Percentiles rank a stretch among this genome's conserved stretches.
Evolutionary conservation across 2,329 filamentous ascomycete species (phyloP).

Genomic region (Fusarium sp.): DNA sequence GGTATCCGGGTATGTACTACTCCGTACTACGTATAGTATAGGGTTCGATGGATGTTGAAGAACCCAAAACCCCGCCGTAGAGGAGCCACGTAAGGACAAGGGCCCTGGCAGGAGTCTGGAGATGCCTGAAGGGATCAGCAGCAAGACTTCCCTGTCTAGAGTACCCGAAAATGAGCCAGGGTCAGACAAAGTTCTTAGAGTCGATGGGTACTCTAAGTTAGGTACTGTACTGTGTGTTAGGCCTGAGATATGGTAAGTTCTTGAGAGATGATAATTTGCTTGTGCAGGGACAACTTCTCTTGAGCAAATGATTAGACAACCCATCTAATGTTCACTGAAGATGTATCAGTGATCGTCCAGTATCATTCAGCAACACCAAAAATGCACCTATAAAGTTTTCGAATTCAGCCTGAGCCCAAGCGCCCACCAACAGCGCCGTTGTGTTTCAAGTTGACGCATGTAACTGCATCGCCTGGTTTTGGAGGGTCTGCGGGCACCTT

Average conservation of each 20-base stretch:
- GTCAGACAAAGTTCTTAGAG: background rate
- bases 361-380: background rate
- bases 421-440: conserved; percentile 21
- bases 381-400: conserved; percentile 3
- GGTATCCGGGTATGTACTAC: background rate
- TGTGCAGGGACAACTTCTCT: background rate
- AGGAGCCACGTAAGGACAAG: conserved; percentile 10
- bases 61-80: conserved; percentile 4
- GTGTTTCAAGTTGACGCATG: conserved; percentile 29
- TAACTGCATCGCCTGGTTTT: conserved; percentile 22
- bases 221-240: background rate
- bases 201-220: background rate
- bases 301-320: background rate
- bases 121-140: conserved; percentile 28
- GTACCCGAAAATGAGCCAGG: conserved; percentile 6
- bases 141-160: conserved; percentile 16
- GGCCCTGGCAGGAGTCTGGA: conserved; percentile 1
- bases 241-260: background rate
- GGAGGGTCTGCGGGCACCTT: conserved; percentile 17
- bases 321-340: background rate
- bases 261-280: background rate
- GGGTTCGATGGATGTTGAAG: conserved; percentile 18
- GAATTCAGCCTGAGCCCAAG: conserved; percentile 12
- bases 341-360: background rate
- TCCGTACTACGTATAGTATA: background rate